Conservation (phyloP, 768 basidiomycete genomes). For the Phlebiopsis flavidoalba region DNA sequence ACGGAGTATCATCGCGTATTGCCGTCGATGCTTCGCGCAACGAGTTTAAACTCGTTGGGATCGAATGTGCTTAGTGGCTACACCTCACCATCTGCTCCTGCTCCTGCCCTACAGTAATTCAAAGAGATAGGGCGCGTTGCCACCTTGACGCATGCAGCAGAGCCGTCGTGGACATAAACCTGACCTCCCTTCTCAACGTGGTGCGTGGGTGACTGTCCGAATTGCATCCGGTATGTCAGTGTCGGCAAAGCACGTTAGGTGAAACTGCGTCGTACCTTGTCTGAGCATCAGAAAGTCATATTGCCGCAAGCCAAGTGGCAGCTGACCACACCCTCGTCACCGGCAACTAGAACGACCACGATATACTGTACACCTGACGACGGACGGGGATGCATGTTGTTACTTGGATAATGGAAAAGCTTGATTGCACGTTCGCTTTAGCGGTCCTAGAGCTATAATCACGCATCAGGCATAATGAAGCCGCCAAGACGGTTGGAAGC, state of each 20-base stretch:
- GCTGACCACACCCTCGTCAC: not conserved
- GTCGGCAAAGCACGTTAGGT: not conserved
- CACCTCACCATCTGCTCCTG: not conserved
- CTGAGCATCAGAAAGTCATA: not conserved
- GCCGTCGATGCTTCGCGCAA: not conserved
- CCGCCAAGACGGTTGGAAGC: too few relatives aligned
- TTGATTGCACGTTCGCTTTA: not conserved
- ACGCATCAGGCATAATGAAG: too few relatives aligned
- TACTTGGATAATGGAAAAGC: not conserved
- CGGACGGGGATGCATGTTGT: not conserved
- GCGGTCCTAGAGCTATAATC: too few relatives aligned
- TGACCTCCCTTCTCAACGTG: not conserved
- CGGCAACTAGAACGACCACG: not conserved
- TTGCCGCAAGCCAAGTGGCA: not conserved
- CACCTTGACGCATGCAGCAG: not conserved
- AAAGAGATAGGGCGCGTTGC: not conserved
- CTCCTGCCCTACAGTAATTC: not conserved
- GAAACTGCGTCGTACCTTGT: not conserved
- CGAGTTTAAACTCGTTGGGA: not conserved
- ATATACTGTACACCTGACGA: not conserved
- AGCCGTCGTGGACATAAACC: not conserved
- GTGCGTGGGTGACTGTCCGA: not conserved
- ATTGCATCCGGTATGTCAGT: not conserved
- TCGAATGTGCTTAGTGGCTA: not conserved
- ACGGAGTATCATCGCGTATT: not conserved